Percentiles rank a stretch among this genome's conserved stretches.
Conservation (phyloP, 495 filamentous ascomycete species). For the Tuber borchii region DNA sequence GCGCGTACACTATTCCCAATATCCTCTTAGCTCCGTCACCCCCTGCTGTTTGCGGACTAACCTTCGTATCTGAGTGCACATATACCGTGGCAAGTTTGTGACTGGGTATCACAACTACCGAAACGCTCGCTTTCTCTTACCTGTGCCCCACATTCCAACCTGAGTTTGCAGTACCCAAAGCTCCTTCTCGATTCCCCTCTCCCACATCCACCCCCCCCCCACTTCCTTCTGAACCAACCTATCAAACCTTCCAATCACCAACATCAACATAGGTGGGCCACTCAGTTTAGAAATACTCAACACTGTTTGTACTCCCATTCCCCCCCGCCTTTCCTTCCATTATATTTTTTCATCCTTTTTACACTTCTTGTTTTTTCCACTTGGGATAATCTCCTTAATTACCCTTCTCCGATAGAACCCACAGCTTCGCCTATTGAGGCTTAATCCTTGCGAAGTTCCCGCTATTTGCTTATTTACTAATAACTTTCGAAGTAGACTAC, state of each 20-base stretch:
- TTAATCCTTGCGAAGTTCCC: neutral
- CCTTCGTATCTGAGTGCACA: too few species aligned
- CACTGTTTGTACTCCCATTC: neutral
- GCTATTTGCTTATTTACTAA: neutral
- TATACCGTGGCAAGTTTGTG: too few species aligned
- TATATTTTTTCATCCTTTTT: neutral
- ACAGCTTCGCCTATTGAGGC: neutral
- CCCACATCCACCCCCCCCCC: slow-evolving; percentile 36
- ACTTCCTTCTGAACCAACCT: slow-evolving; percentile 27
- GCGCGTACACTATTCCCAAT: too few species aligned
- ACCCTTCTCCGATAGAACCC: neutral
- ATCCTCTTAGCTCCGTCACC: too few species aligned
- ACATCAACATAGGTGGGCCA: neutral
- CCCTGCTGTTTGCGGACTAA: too few species aligned
- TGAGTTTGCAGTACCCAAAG: neutral
- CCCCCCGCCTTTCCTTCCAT: neutral
- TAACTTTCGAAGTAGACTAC: slow-evolving; percentile 4
- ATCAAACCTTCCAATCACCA: slow-evolving; percentile 30
- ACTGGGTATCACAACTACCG: too few species aligned
- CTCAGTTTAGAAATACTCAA: neutral
- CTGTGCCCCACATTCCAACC: too few species aligned
- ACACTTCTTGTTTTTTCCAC: neutral
- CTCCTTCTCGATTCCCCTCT: slow-evolving; percentile 37
- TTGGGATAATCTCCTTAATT: neutral
- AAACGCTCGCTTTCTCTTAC: too few species aligned